phyloP scores from a whole-genome alignment of 257 asterid species.

The Osmanthus fragrans region DNA sequence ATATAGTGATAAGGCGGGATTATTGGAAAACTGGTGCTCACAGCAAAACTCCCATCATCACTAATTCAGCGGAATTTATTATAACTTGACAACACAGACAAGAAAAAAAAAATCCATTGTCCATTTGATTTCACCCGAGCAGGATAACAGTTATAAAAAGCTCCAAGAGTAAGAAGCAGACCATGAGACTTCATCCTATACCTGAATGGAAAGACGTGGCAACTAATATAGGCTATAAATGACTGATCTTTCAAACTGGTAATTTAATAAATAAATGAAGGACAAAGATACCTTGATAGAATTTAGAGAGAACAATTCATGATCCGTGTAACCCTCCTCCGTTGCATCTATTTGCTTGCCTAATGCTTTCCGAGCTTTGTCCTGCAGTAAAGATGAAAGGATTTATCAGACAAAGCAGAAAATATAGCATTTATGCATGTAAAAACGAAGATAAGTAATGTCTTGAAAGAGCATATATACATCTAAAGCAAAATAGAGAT shows the following conservation, averaged over 20 bases:
- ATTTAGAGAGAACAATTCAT: slow-evolving; percentile 71
- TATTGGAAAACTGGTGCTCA: neutral
- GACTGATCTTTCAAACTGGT: neutral
- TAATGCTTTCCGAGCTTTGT: slow-evolving; percentile 83
- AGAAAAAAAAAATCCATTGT: neutral
- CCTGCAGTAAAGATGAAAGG: slow-evolving; percentile 46
- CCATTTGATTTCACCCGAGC: neutral
- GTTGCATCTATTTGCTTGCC: slow-evolving; percentile 71
- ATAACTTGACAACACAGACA: neutral
- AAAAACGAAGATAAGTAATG: neutral
- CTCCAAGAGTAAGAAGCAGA: neutral
- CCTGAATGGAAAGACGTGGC: neutral
- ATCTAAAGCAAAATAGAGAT: neutral
- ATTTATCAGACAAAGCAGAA: slow-evolving; percentile 13
- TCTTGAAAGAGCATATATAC: neutral
- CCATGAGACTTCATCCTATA: neutral
- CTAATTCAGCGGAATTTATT: neutral
- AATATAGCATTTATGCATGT: neutral
- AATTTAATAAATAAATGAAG: neutral
- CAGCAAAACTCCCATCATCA: neutral
- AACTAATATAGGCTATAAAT: neutral
- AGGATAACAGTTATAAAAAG: slow-evolving; percentile 7
- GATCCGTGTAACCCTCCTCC: slow-evolving; percentile 71
- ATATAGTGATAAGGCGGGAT: neutral
- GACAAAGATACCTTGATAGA: slow-evolving; percentile 62